Conservation (phyloP, 164 flowering plant species). For the Kalanchoe fedtschenkoi region DNA sequence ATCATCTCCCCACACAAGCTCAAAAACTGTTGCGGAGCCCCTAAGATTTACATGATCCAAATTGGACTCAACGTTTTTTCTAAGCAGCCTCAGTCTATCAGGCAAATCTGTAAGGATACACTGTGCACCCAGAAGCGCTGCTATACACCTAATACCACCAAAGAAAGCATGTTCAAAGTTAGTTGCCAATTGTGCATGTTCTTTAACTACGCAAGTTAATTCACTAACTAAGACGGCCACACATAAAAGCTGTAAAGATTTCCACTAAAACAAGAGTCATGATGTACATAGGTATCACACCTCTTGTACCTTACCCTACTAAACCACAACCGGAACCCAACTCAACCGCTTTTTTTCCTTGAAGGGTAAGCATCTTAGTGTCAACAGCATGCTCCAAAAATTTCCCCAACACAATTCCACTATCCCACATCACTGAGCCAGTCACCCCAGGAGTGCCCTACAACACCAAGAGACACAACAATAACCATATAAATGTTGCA, state of each 20-base stretch:
- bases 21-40: conserved; percentile 59
- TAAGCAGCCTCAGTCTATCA: conserved; percentile 77
- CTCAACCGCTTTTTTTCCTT: conserved; percentile 66
- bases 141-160: conserved; percentile 52
- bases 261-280: neutral
- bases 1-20: conserved; percentile 81
- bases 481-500: neutral
- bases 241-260: neutral
- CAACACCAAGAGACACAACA: neutral
- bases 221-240: neutral
- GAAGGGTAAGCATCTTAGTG: conserved; percentile 42
- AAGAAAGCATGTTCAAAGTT: neutral
- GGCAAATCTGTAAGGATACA: conserved; percentile 73
- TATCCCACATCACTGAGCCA: conserved; percentile 95
- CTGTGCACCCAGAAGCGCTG: conserved; percentile 77
- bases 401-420: conserved; percentile 79
- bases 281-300: neutral
- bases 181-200: neutral
- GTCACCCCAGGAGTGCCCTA: conserved; percentile 80
- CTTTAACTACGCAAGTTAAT: neutral
- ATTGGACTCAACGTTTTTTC: conserved; percentile 69
- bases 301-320: conserved; percentile 46
- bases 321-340: conserved; percentile 92
- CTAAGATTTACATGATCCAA: conserved; percentile 25
- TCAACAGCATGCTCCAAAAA: conserved; percentile 81